Evolutionary conservation across 306 rosid genomes (phyloP).

Genomic region (Acacia confusa): DNA sequence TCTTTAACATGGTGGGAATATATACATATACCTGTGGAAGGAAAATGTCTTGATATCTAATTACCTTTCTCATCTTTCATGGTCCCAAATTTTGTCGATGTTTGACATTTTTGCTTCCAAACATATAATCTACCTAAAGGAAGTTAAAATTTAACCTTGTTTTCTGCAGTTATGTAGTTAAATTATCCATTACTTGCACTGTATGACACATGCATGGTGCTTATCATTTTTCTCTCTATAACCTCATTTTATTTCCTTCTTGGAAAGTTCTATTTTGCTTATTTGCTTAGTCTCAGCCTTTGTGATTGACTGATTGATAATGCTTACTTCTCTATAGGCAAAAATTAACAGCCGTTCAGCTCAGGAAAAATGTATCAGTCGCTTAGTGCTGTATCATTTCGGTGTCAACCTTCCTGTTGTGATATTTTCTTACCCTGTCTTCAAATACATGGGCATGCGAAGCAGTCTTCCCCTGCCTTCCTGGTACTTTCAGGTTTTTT

Average conservation of each 20-base stretch:
- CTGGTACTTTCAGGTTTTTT: conserved; percentile 95
- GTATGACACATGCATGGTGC: background rate
- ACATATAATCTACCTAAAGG: background rate
- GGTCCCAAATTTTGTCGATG: background rate
- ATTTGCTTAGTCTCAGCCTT: background rate
- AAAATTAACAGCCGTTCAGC: conserved; percentile 87
- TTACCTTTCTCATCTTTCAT: background rate
- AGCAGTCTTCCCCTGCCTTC: conserved; percentile 92
- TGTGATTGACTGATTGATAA: conserved; percentile 27
- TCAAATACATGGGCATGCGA: conserved; percentile 86
- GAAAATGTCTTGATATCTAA: conserved; percentile 11
- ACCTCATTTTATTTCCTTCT: background rate
- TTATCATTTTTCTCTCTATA: background rate
- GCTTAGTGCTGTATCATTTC: conserved; percentile 77
- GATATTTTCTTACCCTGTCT: conserved; percentile 82
- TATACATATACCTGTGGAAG: background rate
- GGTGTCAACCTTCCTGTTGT: conserved; percentile 94
- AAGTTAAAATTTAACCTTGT: background rate
- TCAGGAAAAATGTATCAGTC: conserved; percentile 86
- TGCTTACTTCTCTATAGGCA: conserved; percentile 53
- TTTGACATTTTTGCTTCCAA: background rate
- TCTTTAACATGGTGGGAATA: background rate
- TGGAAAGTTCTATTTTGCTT: background rate
- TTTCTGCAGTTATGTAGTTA: conserved; percentile 10
- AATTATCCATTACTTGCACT: conserved; percentile 9